Evolutionary conservation across 1,139 yeast genomes (phyloP).

Genomic region (Geotrichum reessii): DNA sequence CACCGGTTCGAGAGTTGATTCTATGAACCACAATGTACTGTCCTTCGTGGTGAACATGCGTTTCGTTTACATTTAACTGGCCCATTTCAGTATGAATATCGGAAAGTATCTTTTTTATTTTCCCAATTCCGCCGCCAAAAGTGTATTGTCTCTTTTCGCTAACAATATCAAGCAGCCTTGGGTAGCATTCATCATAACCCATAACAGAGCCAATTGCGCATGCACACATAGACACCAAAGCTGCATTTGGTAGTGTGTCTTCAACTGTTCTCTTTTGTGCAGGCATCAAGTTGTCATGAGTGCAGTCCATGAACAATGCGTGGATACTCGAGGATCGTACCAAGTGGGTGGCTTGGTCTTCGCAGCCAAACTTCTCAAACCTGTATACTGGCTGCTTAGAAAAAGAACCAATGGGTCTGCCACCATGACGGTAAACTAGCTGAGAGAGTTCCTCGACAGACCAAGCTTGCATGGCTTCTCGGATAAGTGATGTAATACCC

Average conservation of each 20-base stretch:
- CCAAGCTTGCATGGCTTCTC: conserved; percentile 98
- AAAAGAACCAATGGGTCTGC: conserved; percentile 90
- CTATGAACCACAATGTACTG: conserved; percentile 90
- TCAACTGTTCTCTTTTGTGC: conserved; percentile 85
- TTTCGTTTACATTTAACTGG: conserved; percentile 69
- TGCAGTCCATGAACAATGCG: conserved; percentile 94
- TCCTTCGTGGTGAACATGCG: conserved; percentile 91
- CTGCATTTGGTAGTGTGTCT: conserved; percentile 92
- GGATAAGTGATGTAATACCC: conserved; percentile 78
- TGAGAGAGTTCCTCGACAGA: conserved; percentile 80
- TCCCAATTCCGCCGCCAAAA: conserved; percentile 63
- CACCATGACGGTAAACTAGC: conserved; percentile 87
- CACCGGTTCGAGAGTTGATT: conserved; percentile 74
- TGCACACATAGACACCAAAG: conserved; percentile 85
- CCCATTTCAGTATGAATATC: conserved; percentile 65
- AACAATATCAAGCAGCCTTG: conserved; percentile 76
- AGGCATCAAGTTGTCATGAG: conserved; percentile 92
- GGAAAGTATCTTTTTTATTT: conserved; percentile 54
- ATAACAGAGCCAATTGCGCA: conserved; percentile 92
- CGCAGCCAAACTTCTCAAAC: conserved; percentile 20
- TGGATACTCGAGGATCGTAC: conserved; percentile 71
- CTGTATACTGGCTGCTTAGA: conserved; percentile 29
- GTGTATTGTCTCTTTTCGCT: conserved; percentile 63
- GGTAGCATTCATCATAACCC: conserved; percentile 92
- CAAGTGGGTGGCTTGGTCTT: conserved; percentile 35